These are phyloP conservation scores for Elymus sibiricus DNA, from an alignment of 176 grass and related monocot genomes.

Conservation along the genomic window DNA sequence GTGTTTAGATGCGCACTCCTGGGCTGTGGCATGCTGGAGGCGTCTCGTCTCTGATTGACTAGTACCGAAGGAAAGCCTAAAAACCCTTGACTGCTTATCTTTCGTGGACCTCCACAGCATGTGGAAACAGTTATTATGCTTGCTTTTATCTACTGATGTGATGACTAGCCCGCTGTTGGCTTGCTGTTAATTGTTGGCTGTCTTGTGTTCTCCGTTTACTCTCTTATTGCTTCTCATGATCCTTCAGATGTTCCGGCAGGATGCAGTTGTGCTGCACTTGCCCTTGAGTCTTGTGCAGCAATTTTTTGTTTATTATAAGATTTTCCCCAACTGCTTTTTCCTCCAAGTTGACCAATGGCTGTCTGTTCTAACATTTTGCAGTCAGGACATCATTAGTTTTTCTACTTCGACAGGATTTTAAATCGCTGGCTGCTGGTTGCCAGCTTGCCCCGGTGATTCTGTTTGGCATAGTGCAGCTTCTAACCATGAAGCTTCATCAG, in stretches of 20 bases:
- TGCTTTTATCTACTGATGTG: conserved; percentile 11
- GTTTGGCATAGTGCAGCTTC: neutral
- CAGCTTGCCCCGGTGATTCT: no score
- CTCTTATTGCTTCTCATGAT: neutral
- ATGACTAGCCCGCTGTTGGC: conserved; percentile 18
- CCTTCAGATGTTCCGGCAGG: neutral
- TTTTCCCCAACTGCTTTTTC: neutral
- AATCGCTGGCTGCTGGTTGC: no score
- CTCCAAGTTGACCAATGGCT: neutral
- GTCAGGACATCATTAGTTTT: neutral
- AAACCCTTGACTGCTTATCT: conserved; percentile 26
- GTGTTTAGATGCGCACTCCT: conserved; percentile 23
- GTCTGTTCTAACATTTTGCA: neutral
- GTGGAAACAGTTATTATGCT: conserved; percentile 29
- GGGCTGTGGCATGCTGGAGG: conserved; percentile 23
- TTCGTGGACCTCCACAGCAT: neutral
- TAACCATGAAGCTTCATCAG: neutral
- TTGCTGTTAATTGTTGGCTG: neutral
- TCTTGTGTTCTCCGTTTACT: neutral
- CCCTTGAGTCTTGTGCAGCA: neutral
- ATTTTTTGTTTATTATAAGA: neutral
- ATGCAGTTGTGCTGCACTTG: neutral
- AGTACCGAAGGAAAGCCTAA: conserved; percentile 8
- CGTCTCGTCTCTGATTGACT: conserved; percentile 14
- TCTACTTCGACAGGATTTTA: neutral